These are phyloP conservation scores for Diaporthe sp. DNA, from an alignment of 2,329 filamentous ascomycete genomes.

Conservation along the genomic window DNA sequence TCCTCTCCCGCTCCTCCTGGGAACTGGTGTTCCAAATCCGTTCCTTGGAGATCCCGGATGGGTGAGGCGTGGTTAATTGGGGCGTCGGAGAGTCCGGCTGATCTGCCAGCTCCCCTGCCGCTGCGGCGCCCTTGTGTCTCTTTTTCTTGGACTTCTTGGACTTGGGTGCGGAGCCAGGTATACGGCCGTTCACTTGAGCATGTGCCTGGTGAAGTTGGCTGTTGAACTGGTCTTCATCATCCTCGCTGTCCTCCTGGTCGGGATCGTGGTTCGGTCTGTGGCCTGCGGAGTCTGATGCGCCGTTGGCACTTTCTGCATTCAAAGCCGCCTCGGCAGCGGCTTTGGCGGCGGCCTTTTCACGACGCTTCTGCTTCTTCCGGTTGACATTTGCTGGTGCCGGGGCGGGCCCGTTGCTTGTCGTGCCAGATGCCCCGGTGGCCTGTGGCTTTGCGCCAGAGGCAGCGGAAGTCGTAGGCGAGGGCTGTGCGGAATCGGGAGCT, in stretches of 20 bases:
- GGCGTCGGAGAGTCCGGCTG: constrained; percentile 49
- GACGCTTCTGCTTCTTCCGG: constrained; percentile 94
- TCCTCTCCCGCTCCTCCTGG: constrained; percentile 93
- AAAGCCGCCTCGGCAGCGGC: constrained; percentile 64
- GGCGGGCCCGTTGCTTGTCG: constrained; percentile 44
- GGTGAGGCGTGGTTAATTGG: constrained; percentile 50
- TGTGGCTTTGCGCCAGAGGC: constrained; percentile 49
- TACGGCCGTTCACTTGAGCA: constrained; percentile 50
- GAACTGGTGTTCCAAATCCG: constrained; percentile 99
- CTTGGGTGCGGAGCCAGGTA: constrained; percentile 52
- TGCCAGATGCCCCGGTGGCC: constrained; percentile 43
- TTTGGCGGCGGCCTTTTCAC: constrained; percentile 85
- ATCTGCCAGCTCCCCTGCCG: constrained; percentile 43
- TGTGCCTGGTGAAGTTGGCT: constrained; percentile 56
- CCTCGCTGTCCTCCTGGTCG: constrained; percentile 71
- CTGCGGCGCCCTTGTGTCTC: constrained; percentile 68
- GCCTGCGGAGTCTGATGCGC: constrained; percentile 52
- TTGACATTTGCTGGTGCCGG: constrained; percentile 72
- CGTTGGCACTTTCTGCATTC: constrained; percentile 54
- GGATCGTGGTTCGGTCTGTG: constrained; percentile 54
- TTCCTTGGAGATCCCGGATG: constrained; percentile 73
- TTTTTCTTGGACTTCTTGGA: constrained; percentile 77
- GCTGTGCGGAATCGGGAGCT: constrained; percentile 62
- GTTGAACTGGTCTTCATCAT: constrained; percentile 58
- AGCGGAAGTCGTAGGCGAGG: constrained; percentile 62